phyloP scores from a whole-genome alignment of 352 stramenopile species.

The Globisporangium megalacanthum region DNA sequence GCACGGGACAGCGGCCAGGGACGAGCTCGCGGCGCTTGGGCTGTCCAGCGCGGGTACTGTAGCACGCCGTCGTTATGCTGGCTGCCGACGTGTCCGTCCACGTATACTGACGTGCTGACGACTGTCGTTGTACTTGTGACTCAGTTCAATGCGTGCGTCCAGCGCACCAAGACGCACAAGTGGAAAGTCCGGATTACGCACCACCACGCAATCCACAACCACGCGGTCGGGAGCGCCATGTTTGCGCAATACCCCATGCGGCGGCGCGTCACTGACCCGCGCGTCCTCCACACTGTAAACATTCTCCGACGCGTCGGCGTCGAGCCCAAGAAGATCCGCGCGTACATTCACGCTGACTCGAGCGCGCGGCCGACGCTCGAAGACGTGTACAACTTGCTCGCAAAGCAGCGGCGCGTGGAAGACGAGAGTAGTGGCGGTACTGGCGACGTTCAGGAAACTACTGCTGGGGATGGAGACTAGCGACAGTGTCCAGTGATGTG shows the following conservation, averaged over 20 bases:
- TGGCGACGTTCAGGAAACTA: too few relatives aligned
- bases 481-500: too few relatives aligned
- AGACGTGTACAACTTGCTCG: not conserved
- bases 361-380: conserved; percentile 1
- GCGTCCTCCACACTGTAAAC: not conserved
- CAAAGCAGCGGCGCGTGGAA: not conserved
- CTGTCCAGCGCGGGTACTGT: not conserved
- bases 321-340: not conserved
- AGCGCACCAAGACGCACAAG: not conserved
- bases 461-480: too few relatives aligned
- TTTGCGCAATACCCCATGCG: not conserved
- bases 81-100: too few relatives aligned
- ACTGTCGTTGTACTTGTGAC: too few relatives aligned
- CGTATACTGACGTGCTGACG: too few relatives aligned
- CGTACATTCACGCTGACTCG: not conserved
- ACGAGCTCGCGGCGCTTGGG: not conserved
- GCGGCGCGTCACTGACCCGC: conserved; percentile 1
- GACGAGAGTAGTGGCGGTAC: not conserved
- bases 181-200: not conserved
- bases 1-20: not conserved
- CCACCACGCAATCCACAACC: not conserved
- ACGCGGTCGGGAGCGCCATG: not conserved
- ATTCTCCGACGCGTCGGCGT: not conserved
- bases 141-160: conserved; percentile 1
- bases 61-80: too few relatives aligned